A percentile compares a stretch with the other conserved stretches of the same genome.
Conservation (phyloP, 352 stramenopile genomes). For the Phytophthora constricta region DNA sequence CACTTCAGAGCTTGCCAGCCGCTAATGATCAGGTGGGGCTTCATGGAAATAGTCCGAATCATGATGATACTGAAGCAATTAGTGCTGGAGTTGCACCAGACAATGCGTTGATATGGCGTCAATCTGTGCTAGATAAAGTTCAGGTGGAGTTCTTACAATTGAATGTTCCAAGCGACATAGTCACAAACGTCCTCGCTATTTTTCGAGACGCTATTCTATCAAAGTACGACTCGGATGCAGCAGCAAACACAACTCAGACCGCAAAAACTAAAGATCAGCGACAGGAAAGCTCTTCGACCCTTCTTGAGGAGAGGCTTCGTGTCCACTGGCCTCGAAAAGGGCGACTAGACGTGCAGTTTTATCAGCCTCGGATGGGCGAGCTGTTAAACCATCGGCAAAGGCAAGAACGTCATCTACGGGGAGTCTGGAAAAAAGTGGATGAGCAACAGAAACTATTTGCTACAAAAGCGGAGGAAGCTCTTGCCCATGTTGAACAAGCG, state of each 20-base stretch:
- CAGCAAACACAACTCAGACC: constrained; percentile 30
- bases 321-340: constrained; percentile 90
- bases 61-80: not conserved
- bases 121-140: constrained; percentile 34
- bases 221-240: constrained; percentile 45
- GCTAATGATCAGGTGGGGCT: constrained; percentile 2
- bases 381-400: constrained; percentile 82
- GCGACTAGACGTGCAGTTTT: constrained; percentile 84
- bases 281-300: constrained; percentile 37
- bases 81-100: constrained; percentile 2
- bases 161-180: constrained; percentile 25
- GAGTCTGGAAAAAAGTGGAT: constrained; percentile 58
- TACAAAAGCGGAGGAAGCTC: constrained; percentile 31
- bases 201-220: constrained; percentile 57
- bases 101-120: constrained; percentile 3
- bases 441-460: constrained; percentile 63
- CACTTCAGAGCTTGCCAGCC: not conserved
- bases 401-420: constrained; percentile 67
- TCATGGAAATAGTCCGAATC: not conserved
- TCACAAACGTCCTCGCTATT: constrained; percentile 33
- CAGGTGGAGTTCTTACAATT: constrained; percentile 44
- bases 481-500: constrained; percentile 43
- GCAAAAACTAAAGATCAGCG: constrained; percentile 43
- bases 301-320: constrained; percentile 87
- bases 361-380: constrained; percentile 86